Percentiles rank a stretch among this genome's conserved stretches.
phyloP scores from a whole-genome alignment of 2,329 filamentous ascomycete species.

The Phaeosphaeriaceae sp. region DNA sequence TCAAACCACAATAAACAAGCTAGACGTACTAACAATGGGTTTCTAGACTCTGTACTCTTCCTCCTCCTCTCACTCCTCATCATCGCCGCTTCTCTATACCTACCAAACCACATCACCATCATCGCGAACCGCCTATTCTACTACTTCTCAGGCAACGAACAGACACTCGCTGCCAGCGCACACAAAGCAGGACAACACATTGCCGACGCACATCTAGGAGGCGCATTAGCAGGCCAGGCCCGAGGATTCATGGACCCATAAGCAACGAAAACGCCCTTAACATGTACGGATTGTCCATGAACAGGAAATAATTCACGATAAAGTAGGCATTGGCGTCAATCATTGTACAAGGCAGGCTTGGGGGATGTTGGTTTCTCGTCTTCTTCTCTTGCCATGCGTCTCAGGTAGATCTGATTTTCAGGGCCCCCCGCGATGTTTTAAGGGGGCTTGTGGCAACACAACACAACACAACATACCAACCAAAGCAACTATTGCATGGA shows the following conservation, averaged over 20 bases:
- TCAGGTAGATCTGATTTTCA: neutral
- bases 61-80: conserved; percentile 84
- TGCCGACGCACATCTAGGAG: conserved; percentile 10
- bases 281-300: too few species aligned
- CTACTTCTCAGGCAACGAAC: conserved; percentile 85
- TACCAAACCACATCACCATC: conserved; percentile 86
- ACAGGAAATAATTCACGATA: too few species aligned
- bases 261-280: neutral
- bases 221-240: conserved; percentile 15
- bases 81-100: conserved; percentile 88
- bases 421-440: too few species aligned
- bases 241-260: conserved; percentile 33
- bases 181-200: conserved; percentile 20
- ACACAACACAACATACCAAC: neutral
- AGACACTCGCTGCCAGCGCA: conserved; percentile 23
- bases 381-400: neutral
- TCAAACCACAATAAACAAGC: neutral
- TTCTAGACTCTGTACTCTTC: conserved; percentile 87
- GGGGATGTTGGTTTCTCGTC: too few species aligned
- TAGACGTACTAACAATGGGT: neutral
- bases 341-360: too few species aligned
- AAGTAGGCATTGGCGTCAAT: too few species aligned
- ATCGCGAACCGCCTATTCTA: conserved; percentile 89
- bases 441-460: neutral
- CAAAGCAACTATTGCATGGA: neutral